A percentile compares a stretch with the other conserved stretches of the same genome.
phyloP scores from a whole-genome alignment of 441 rosid species.

The Hura crepitans region DNA sequence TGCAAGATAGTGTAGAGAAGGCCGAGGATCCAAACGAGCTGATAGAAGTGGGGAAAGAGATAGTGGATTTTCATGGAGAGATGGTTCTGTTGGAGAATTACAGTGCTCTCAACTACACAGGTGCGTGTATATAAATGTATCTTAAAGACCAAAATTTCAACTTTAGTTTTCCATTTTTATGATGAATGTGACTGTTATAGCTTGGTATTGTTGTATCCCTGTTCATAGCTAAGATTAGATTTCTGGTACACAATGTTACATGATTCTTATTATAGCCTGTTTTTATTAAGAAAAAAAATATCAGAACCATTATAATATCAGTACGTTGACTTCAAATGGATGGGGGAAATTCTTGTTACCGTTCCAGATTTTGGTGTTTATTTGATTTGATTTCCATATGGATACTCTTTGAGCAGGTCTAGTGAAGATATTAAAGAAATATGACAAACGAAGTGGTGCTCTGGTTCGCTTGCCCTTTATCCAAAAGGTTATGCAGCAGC shows the following conservation, averaged over 20 bases:
- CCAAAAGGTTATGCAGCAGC: constrained; percentile 66
- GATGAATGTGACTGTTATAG: neutral
- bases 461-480: constrained; percentile 71
- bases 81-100: constrained; percentile 89
- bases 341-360: neutral
- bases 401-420: constrained; percentile 42
- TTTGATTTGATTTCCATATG: neutral
- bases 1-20: constrained; percentile 58
- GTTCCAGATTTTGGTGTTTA: neutral
- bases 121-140: constrained; percentile 26
- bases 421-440: constrained; percentile 78
- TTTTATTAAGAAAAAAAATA: neutral
- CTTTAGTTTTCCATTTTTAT: neutral
- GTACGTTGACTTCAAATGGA: neutral
- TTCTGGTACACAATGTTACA: neutral
- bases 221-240: neutral
- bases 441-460: constrained; percentile 79
- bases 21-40: constrained; percentile 45
- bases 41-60: constrained; percentile 56
- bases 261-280: neutral
- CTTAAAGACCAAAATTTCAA: neutral
- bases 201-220: neutral
- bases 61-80: constrained; percentile 87
- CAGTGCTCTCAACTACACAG: constrained; percentile 90
- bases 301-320: neutral